Evolutionary conservation across 2,329 filamentous ascomycete species (phyloP).

Genomic region (Sporothrix sp.): DNA sequence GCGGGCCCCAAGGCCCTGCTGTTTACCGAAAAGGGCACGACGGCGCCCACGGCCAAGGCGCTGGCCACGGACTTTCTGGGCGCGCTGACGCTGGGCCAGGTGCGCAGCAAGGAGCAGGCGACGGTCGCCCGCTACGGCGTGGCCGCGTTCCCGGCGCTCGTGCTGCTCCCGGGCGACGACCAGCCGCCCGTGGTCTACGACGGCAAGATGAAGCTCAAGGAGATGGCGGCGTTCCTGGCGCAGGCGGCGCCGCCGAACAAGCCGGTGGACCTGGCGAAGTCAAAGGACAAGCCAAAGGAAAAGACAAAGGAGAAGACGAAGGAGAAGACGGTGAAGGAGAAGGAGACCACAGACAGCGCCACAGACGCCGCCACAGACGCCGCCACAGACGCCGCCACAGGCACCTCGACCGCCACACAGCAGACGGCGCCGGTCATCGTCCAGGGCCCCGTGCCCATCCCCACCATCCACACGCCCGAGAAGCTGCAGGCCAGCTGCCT

Average conservation of each 20-base stretch:
- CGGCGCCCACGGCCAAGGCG: conserved; percentile 55
- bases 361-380: too few relatives aligned
- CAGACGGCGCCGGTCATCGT: conserved; percentile 38
- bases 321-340: conserved; percentile 15
- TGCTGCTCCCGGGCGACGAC: conserved; percentile 62
- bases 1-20: conserved; percentile 75
- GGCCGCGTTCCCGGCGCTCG: conserved; percentile 69
- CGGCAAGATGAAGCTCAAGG: conserved; percentile 76
- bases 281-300: conserved; percentile 24
- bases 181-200: conserved; percentile 65
- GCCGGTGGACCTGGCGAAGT: conserved; percentile 42
- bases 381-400: background rate
- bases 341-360: background rate
- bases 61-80: conserved; percentile 32
- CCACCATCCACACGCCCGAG: conserved; percentile 51
- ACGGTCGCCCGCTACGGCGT: conserved; percentile 67
- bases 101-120: conserved; percentile 68
- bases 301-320: conserved; percentile 30
- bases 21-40: conserved; percentile 83
- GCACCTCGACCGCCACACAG: conserved; percentile 32
- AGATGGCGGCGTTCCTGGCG: conserved; percentile 72
- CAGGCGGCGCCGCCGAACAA: conserved; percentile 74
- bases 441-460: conserved; percentile 52
- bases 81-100: conserved; percentile 65
- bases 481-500: conserved; percentile 65